Percentiles rank a stretch among this genome's conserved stretches.
Conservation (phyloP, 2,329 filamentous ascomycete genomes). For the Fusarium miscanthi region DNA sequence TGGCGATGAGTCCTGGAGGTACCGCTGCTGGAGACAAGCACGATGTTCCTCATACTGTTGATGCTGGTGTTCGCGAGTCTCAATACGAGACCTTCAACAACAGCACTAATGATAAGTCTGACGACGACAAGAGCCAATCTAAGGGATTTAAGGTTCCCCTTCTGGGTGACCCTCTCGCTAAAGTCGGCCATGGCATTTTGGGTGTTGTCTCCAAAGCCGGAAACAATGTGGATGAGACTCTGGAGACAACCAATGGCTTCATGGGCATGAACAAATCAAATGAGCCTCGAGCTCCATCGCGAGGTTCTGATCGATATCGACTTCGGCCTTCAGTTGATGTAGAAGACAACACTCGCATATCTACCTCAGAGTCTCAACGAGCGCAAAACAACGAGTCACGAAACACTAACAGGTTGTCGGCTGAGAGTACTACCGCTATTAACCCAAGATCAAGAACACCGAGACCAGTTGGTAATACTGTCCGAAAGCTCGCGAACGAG, state of each 20-base stretch:
- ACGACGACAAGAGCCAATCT: too few relatives aligned
- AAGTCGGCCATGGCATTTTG: slow-evolving; percentile 63
- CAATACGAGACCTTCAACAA: slow-evolving; percentile 22
- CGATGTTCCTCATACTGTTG: slow-evolving; percentile 63
- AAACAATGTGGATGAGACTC: slow-evolving; percentile 61
- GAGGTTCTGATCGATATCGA: slow-evolving; percentile 42
- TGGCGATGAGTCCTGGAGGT: slow-evolving; percentile 63
- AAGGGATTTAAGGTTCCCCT: slow-evolving; percentile 38
- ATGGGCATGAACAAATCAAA: slow-evolving; percentile 33
- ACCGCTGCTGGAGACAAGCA: slow-evolving; percentile 64
- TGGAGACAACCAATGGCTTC: slow-evolving; percentile 69
- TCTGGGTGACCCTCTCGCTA: slow-evolving; percentile 54
- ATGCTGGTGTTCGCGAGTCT: slow-evolving; percentile 57
- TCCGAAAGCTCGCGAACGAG: fast-evolving
- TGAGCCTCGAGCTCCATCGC: slow-evolving; percentile 10
- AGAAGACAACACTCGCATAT: too few relatives aligned
- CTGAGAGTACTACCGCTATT: slow-evolving; percentile 50
- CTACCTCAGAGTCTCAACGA: too few relatives aligned
- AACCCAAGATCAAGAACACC: neutral
- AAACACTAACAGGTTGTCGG: slow-evolving; percentile 50
- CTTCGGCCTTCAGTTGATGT: slow-evolving; percentile 41
- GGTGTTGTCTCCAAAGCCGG: slow-evolving; percentile 58
- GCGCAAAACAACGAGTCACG: slow-evolving; percentile 48
- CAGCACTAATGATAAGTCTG: too few relatives aligned
- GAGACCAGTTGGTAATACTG: fast-evolving